A percentile compares a stretch with the other conserved stretches of the same genome.
Conservation (phyloP, 2,329 filamentous ascomycete species). For the Penicillium sp. region DNA sequence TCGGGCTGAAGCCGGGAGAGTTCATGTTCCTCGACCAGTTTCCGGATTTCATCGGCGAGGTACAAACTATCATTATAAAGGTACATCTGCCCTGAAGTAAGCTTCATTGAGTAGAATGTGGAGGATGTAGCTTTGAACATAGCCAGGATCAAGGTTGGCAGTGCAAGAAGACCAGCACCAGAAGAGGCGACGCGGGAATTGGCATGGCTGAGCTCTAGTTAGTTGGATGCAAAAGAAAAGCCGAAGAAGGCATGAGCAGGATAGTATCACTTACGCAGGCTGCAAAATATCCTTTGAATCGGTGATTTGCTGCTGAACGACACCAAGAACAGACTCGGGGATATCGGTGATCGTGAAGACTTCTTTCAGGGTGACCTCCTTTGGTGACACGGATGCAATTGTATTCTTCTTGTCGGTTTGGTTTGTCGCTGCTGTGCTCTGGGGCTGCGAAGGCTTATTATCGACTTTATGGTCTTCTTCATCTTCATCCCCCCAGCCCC, state of each 20-base stretch:
- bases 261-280: conserved; percentile 32
- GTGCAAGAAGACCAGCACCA: conserved; percentile 43
- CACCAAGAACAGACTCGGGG: conserved; percentile 66
- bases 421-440: conserved; percentile 17
- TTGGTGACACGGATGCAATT: conserved; percentile 28
- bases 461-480: conserved; percentile 34
- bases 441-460: conserved; percentile 13
- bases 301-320: conserved; percentile 42
- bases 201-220: conserved; percentile 29
- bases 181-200: conserved; percentile 42
- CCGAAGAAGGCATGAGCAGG: not conserved
- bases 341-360: conserved; percentile 86
- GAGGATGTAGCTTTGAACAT: conserved; percentile 52
- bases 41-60: conserved; percentile 54
- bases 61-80: conserved; percentile 64
- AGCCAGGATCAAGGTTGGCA: conserved; percentile 49
- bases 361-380: conserved; percentile 77
- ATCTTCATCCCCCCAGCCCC: conserved; percentile 78
- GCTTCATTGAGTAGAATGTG: conserved; percentile 45
- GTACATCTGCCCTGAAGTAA: conserved; percentile 58
- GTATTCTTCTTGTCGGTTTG: conserved; percentile 24
- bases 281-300: conserved; percentile 42
- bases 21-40: conserved; percentile 48
- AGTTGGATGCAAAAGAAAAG: conserved; percentile 9
- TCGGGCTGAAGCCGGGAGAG: conserved; percentile 54